Percentiles rank a stretch among this genome's conserved stretches.
phyloP scores from a whole-genome alignment of 2,329 filamentous ascomycete species.

The Colletotrichum liriopes region DNA sequence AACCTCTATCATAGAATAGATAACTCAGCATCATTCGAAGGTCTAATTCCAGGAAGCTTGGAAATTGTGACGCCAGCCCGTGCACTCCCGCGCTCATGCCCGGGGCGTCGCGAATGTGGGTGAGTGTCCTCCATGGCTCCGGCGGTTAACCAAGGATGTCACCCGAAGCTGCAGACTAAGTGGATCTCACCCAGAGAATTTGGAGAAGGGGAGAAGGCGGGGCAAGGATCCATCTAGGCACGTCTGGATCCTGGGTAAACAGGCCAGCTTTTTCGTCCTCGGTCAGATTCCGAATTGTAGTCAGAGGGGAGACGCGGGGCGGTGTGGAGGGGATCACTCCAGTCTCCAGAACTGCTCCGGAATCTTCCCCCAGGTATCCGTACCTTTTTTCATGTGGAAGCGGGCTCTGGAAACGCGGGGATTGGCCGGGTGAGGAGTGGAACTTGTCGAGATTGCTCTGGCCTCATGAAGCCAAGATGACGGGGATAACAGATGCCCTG shows the following conservation, averaged over 20 bases:
- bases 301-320: slow-evolving; percentile 10
- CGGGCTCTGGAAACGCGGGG: slow-evolving; percentile 28
- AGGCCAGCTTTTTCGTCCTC: slow-evolving; percentile 18
- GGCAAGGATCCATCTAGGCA: background rate
- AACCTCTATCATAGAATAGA: background rate
- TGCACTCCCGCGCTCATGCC: background rate
- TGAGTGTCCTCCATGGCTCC: background rate
- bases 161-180: background rate
- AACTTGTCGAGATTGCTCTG: background rate
- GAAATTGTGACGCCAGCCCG: background rate
- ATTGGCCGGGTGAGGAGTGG: slow-evolving; percentile 7
- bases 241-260: slow-evolving; percentile 8
- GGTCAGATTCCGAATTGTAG: slow-evolving; percentile 30
- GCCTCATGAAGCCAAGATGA: background rate
- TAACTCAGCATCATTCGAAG: background rate
- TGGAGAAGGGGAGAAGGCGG: slow-evolving; percentile 23
- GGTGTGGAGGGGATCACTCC: slow-evolving; percentile 21
- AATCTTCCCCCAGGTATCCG: slow-evolving; percentile 30
- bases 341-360: slow-evolving; percentile 28
- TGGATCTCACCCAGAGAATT: slow-evolving; percentile 11
- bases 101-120: background rate
- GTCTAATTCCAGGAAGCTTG: background rate
- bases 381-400: background rate
- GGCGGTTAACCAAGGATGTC: slow-evolving; percentile 22
- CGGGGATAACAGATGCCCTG: background rate